These are phyloP conservation scores for Paraleonurus japonicus DNA, from an alignment of 257 asterid species.

Conservation along the genomic window DNA sequence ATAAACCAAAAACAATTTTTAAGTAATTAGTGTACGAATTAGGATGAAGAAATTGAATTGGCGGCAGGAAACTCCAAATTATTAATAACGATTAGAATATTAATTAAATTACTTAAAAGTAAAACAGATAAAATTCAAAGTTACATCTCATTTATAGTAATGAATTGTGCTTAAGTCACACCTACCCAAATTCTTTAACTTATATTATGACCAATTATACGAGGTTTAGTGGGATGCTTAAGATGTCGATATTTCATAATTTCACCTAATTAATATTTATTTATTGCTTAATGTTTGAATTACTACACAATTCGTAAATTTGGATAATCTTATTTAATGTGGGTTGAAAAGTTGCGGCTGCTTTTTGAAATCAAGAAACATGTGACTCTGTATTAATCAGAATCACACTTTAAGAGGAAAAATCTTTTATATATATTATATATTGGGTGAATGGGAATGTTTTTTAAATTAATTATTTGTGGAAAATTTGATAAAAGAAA, in stretches of 20 bases:
- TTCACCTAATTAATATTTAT: conserved; percentile 29
- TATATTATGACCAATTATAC: conserved; percentile 23
- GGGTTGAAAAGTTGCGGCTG: conserved; percentile 39
- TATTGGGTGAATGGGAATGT: too few species aligned
- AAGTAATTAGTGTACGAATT: background rate
- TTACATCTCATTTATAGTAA: conserved; percentile 32
- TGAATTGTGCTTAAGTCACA: conserved; percentile 21
- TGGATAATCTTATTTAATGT: conserved; percentile 20
- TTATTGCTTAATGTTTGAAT: conserved; percentile 19
- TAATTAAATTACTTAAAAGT: conserved; percentile 16
- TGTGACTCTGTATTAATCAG: conserved; percentile 16
- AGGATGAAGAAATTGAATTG: background rate
- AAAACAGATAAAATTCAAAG: conserved; percentile 11
- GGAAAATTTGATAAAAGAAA: too few species aligned
- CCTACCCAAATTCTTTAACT: conserved; percentile 19
- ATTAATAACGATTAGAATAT: background rate
- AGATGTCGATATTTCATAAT: conserved; percentile 2
- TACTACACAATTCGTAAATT: conserved; percentile 12
- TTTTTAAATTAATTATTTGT: too few species aligned
- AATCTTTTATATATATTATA: too few species aligned
- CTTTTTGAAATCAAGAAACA: conserved; percentile 25
- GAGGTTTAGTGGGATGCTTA: conserved; percentile 26
- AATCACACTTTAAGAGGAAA: background rate
- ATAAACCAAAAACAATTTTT: background rate
- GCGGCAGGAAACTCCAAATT: conserved; percentile 18